These are phyloP conservation scores for Calocybe indica DNA, from an alignment of 768 basidiomycete species.

Conservation along the genomic window DNA sequence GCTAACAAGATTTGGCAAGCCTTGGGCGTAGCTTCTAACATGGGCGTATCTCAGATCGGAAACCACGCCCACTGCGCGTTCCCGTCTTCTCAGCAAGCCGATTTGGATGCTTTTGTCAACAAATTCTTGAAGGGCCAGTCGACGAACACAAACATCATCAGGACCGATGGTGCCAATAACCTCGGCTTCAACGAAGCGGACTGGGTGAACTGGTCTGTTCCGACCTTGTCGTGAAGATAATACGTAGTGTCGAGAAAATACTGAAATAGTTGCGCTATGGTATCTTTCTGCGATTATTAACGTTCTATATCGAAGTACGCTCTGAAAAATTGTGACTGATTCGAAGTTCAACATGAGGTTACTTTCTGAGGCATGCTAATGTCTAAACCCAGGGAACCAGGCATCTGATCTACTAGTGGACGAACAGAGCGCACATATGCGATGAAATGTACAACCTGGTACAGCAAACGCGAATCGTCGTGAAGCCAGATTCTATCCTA, in stretches of 20 bases:
- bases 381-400: too few species aligned
- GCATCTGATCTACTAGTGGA: too few species aligned
- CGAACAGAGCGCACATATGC: too few species aligned
- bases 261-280: too few species aligned
- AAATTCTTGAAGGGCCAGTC: conserved; percentile 46
- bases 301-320: too few species aligned
- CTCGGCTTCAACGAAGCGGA: conserved; percentile 30
- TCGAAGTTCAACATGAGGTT: too few species aligned
- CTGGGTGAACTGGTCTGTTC: conserved; percentile 48
- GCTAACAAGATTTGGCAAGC: conserved; percentile 47
- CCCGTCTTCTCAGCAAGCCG: conserved; percentile 38
- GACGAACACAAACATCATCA: conserved; percentile 40
- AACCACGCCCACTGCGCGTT: conserved; percentile 51
- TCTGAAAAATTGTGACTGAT: too few species aligned
- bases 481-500: too few species aligned
- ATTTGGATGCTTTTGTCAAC: conserved; percentile 49
- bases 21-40: conserved; percentile 36
- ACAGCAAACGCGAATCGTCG: too few species aligned
- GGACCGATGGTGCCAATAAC: conserved; percentile 36
- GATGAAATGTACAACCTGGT: too few species aligned
- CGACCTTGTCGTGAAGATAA: conserved; percentile 29
- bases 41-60: conserved; percentile 51
- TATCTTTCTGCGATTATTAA: too few species aligned
- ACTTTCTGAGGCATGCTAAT: too few species aligned
- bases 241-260: not conserved